These are phyloP conservation scores for Yarrowia keelungensis DNA, from an alignment of 805 yeast genomes.

Conservation along the genomic window DNA sequence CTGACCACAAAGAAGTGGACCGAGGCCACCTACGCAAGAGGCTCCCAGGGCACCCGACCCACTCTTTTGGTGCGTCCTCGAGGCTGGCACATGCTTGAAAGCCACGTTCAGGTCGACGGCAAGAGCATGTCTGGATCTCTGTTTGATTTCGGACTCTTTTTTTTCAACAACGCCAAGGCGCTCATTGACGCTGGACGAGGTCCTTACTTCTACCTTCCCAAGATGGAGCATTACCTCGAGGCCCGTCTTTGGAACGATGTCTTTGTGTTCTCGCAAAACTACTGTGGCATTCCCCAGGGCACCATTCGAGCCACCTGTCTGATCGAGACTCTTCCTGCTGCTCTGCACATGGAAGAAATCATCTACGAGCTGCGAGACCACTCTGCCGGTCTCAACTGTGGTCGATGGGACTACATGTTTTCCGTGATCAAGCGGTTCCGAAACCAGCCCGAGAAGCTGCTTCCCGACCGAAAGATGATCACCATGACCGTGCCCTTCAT, in stretches of 20 bases:
- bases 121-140: constrained; percentile 68
- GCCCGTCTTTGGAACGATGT: constrained; percentile 76
- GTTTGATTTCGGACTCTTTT: constrained; percentile 72
- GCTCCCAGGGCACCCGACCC: constrained; percentile 56
- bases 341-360: constrained; percentile 77
- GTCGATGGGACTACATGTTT: constrained; percentile 78
- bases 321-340: constrained; percentile 73
- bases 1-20: constrained; percentile 55
- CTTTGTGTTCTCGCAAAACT: constrained; percentile 66
- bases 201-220: constrained; percentile 76
- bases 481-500: constrained; percentile 74
- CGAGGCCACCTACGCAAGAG: constrained; percentile 29
- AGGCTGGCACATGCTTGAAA: constrained; percentile 75
- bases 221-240: constrained; percentile 76
- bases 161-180: constrained; percentile 69
- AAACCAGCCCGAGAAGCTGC: constrained; percentile 61
- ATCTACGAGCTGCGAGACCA: constrained; percentile 73
- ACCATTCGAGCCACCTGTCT: constrained; percentile 72
- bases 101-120: constrained; percentile 68
- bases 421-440: constrained; percentile 69
- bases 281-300: constrained; percentile 64
- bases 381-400: constrained; percentile 74
- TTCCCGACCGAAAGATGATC: constrained; percentile 74
- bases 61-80: constrained; percentile 60
- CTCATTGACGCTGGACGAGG: constrained; percentile 62